Conservation (phyloP, 495 filamentous ascomycete species). For the Aspergillus panamensis region DNA sequence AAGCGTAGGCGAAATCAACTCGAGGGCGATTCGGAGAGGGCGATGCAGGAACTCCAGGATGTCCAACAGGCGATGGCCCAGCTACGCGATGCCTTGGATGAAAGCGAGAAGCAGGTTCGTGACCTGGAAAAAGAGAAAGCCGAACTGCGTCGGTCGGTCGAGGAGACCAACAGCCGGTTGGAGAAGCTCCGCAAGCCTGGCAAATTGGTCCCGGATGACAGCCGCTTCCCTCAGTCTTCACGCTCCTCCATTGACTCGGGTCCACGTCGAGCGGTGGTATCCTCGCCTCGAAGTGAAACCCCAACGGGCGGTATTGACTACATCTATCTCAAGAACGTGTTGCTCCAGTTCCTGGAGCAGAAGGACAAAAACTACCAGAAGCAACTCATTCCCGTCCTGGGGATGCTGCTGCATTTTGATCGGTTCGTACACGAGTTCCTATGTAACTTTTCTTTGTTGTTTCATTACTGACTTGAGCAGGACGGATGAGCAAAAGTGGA, state of each 20-base stretch:
- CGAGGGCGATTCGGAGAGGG: constrained; percentile 62
- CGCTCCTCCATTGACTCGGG: constrained; percentile 67
- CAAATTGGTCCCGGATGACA: constrained; percentile 48
- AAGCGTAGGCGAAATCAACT: constrained; percentile 68
- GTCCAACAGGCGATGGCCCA: constrained; percentile 72
- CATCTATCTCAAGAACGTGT: constrained; percentile 91
- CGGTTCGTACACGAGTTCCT: constrained; percentile 51
- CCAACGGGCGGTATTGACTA: constrained; percentile 57
- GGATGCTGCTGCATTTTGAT: constrained; percentile 88
- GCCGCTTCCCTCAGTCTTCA: constrained; percentile 49
- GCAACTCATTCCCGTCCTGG: constrained; percentile 88
- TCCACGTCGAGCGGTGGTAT: constrained; percentile 37
- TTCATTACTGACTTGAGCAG: constrained; percentile 37
- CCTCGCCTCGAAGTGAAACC: constrained; percentile 41
- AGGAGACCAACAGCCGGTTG: constrained; percentile 69
- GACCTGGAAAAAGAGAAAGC: constrained; percentile 77
- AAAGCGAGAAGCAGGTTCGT: constrained; percentile 77
- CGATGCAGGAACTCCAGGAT: constrained; percentile 68
- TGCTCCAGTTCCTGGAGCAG: constrained; percentile 92
- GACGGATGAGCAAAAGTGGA: constrained; percentile 86
- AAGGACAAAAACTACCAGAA: constrained; percentile 86
- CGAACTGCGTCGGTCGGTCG: constrained; percentile 69
- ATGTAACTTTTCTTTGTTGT: neutral
- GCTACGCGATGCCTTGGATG: constrained; percentile 76
- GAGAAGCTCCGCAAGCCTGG: constrained; percentile 78